These are phyloP conservation scores for Blastomyces percursus DNA, from an alignment of 2,329 filamentous ascomycete genomes.

Conservation along the genomic window DNA sequence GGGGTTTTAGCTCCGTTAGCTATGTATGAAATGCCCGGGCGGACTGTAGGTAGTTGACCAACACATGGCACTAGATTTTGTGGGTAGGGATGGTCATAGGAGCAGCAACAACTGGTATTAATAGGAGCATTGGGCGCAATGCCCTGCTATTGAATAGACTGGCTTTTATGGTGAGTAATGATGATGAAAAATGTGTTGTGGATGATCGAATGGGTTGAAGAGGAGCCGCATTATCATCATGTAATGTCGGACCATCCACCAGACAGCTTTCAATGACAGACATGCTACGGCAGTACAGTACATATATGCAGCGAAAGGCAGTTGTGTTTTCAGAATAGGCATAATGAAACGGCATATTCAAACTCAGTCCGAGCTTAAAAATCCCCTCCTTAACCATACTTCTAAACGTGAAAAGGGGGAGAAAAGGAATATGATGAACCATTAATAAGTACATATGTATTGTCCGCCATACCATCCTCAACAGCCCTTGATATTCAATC, in stretches of 20 bases:
- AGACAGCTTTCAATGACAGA: too few species aligned
- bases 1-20: not conserved
- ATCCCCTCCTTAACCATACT: not conserved
- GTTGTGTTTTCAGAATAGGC: too few species aligned
- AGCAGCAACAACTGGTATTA: not conserved
- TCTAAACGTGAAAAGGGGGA: too few species aligned
- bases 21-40: not conserved
- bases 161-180: not conserved
- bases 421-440: not conserved
- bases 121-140: not conserved
- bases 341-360: not conserved
- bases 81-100: not conserved
- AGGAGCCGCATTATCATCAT: too few species aligned
- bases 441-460: too few species aligned
- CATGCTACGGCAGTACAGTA: too few species aligned
- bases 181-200: too few species aligned
- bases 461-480: too few species aligned
- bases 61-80: not conserved
- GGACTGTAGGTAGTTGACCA: not conserved
- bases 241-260: too few species aligned
- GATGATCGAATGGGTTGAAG: too few species aligned
- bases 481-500: too few species aligned
- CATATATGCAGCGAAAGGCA: too few species aligned
- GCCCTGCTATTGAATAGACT: not conserved
- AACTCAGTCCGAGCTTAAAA: not conserved